Base-by-base conservation (phyloP, 176 grass and related monocot species). In the Thalia dealbata region DNA sequence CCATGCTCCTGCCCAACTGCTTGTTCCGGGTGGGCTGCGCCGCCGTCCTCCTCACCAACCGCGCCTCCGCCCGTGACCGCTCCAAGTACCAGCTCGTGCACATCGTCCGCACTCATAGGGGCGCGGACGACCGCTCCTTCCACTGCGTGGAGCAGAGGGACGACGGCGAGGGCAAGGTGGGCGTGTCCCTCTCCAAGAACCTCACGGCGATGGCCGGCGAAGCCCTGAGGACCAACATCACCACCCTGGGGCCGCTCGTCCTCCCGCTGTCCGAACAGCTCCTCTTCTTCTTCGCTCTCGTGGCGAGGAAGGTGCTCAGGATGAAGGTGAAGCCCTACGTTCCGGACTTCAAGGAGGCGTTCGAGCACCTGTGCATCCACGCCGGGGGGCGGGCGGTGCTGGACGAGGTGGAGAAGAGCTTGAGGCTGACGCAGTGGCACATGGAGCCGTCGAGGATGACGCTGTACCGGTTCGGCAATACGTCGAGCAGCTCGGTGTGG, bases 311-410 rank as follows among this genome's bases (percentile, higher is more conserved):
- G 44, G 19, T 19, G 23, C 59, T 73, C 10, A 22, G 41, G 71
- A 58, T 58, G 71, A 58, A 59, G 71, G 0, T 73, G 15, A 18
- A 80, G 76, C 88, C 84, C 0, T 90, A 90, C 78, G 84, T 90
- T 78, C 88, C 88, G 3, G 88, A 90, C 81, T 90, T 90, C 84
- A 90, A 90, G 81, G 67, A 84, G 30, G 84, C 88, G 21, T 84
- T 90, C 73, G 88, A 90, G 67, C 88, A 90, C 84, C 84, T 90
- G 72, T 90, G 88, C 81, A 86, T 90, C 75, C 88, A 90, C 71
- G 88, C 88, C 2, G 88, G 88, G 0, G 88, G 88, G 0, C 25
- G 84, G 0, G 88, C 78, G 0, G 88, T 90, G 73, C 81, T 90
- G 52, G 88, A 90, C 71, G 67, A 84, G 84, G 27, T 90, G 67